Percentiles rank a stretch among this genome's conserved stretches.
phyloP scores from a whole-genome alignment of 2,329 filamentous ascomycete genomes.

The Arthrobotrys iridis region DNA sequence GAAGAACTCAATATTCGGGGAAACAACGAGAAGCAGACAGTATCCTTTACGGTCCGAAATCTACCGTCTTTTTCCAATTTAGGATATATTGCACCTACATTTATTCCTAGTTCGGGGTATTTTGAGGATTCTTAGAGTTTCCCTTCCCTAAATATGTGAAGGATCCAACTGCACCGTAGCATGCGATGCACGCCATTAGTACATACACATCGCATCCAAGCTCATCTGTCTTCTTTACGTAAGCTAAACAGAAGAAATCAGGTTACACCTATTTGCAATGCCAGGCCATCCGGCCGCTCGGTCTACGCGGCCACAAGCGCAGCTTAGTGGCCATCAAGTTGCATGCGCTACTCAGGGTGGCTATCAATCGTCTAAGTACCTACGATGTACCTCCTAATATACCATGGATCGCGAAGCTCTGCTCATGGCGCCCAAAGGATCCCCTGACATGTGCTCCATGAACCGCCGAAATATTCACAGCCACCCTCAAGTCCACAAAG shows the following conservation, averaged over 20 bases:
- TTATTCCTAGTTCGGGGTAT: neutral
- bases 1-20: too few relatives aligned
- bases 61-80: neutral
- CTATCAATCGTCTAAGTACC: constrained; percentile 8
- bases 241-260: neutral
- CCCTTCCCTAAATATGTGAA: neutral
- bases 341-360: neutral
- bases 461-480: constrained; percentile 13
- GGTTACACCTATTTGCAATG: neutral
- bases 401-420: neutral
- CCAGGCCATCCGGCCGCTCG: neutral
- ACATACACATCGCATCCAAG: constrained; percentile 1
- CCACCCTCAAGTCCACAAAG: neutral
- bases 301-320: neutral
- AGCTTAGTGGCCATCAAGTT: neutral
- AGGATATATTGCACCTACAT: neutral
- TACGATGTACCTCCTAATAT: constrained; percentile 13
- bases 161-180: constrained; percentile 1
- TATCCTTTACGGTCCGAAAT: too few relatives aligned
- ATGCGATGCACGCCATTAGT: constrained; percentile 8
- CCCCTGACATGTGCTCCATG: constrained; percentile 5
- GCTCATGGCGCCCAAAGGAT: constrained; percentile 10
- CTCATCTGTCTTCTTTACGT: neutral
- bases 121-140: neutral
- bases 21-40: too few relatives aligned